Base-by-base conservation (phyloP, 192 early-diverging fungal genomes). In the Coemansia sp. region DNA sequence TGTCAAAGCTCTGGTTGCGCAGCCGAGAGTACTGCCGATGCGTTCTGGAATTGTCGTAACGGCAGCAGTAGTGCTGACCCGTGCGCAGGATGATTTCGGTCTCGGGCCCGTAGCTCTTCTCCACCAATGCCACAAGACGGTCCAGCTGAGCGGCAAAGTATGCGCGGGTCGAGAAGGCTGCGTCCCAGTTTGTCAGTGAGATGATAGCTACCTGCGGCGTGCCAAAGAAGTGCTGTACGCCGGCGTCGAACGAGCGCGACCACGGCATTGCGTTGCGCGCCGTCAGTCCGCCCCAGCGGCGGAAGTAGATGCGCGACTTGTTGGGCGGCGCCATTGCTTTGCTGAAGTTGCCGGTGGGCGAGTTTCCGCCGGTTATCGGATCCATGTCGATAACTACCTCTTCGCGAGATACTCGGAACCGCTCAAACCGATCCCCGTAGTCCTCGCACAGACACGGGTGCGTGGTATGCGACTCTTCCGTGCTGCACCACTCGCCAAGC, bases 51-150 rank as follows among this genome's bases (percentile, higher is more conserved):
- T 41, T 18, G 40, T 87, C 86, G 0, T 74, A 61, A 45, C 71
- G 71, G 60, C 86, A 87, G 66, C 86, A 87, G 67, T 70, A 81
- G 69, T 85, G 84, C 67, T 87, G 86, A 0, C 84, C 75, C 0
- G 84, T 74, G 47, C 86, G 84, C 26, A 85, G 70, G 3, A 85
- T 54, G 26, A 87, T 74, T 41, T 57, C 50, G 1, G 68, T 83
- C 5, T 12, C 18, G 11, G 68, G 57, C 44, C 70, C 32, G 21
- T 85, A 87, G 8, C 60, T 67, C 4, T 21, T 15, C 13, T 79
- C 72, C 15, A 87, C 58, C 11, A 62, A 42, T 0, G 42, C 50
- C 5, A 81, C 54, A 9, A 87, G 60, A 13, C 26, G 61, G 15
- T 57, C 56, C 4, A 85, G 38, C 44, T 76, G 67, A 0, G 12